Conservation (phyloP, 805 yeast genomes). For the Lachancea sp. region DNA sequence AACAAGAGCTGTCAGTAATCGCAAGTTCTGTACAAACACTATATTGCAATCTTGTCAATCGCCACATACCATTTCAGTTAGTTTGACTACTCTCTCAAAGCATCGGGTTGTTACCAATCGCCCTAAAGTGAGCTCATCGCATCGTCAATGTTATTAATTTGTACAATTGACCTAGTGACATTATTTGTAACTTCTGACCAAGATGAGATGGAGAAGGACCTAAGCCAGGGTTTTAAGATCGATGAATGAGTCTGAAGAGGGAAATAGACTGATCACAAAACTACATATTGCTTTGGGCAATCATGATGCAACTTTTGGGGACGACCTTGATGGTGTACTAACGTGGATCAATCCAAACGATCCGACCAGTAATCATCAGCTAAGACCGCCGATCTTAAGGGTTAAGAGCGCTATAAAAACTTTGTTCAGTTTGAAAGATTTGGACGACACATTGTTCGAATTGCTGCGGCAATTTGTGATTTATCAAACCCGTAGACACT, state of each 20-base stretch:
- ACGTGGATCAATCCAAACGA: constrained; percentile 27
- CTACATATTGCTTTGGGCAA: constrained; percentile 8
- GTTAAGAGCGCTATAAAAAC: constrained; percentile 14
- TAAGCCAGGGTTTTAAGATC: not conserved
- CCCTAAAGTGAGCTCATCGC: not conserved
- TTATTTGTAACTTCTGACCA: no score
- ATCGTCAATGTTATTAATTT: not conserved
- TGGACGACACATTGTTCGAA: constrained; percentile 3
- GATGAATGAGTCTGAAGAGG: constrained; percentile 7
- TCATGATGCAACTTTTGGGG: constrained; percentile 12
- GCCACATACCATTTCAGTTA: not conserved
- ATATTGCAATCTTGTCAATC: not conserved
- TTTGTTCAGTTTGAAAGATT: constrained; percentile 2
- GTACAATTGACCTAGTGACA: not conserved
- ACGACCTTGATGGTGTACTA: constrained; percentile 21
- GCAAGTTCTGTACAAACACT: not conserved
- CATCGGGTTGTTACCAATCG: no score
- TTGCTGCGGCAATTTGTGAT: constrained; percentile 18
- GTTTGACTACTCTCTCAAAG: not conserved
- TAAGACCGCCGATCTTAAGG: constrained; percentile 24
- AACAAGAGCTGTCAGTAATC: not conserved
- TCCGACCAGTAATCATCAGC: constrained; percentile 20
- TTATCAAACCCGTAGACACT: constrained; percentile 21
- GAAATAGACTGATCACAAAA: not conserved
- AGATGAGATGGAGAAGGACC: not conserved